phyloP scores from a whole-genome alignment of 1,284 basidiomycete species.

The Fistulinella staudtii region DNA sequence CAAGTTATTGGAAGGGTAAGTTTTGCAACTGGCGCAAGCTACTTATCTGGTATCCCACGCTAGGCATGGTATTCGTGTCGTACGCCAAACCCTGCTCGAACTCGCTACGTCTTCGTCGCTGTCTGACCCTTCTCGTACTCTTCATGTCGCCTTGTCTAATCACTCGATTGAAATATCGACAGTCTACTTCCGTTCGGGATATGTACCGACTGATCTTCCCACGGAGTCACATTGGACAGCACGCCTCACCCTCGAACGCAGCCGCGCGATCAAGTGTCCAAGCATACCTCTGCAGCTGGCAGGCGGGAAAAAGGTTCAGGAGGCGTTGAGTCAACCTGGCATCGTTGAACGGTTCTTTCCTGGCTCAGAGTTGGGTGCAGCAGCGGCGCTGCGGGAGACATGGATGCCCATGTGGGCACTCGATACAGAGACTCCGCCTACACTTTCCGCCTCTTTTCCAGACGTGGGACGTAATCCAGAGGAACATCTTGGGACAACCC shows the following conservation, averaged over 20 bases:
- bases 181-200: slow-evolving; percentile 87
- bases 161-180: slow-evolving; percentile 68
- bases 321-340: slow-evolving; percentile 75
- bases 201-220: slow-evolving; percentile 82
- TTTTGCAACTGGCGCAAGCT: neutral
- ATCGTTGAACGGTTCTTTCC: slow-evolving; percentile 71
- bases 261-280: slow-evolving; percentile 90
- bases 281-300: slow-evolving; percentile 89
- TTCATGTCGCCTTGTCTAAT: slow-evolving; percentile 26
- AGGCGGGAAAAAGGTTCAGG: slow-evolving; percentile 95
- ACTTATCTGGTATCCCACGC: neutral
- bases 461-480: neutral
- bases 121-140: slow-evolving; percentile 41
- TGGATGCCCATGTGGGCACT: slow-evolving; percentile 85
- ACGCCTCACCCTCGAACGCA: slow-evolving; percentile 74
- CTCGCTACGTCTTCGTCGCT: slow-evolving; percentile 52
- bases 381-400: slow-evolving; percentile 53
- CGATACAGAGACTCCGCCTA: slow-evolving; percentile 33
- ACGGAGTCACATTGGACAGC: slow-evolving; percentile 60
- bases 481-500: slow-evolving; percentile 26
- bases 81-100: slow-evolving; percentile 75
- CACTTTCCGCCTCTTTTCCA: neutral
- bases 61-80: slow-evolving; percentile 69
- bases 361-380: slow-evolving; percentile 46
- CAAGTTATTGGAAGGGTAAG: slow-evolving; percentile 71